Evolutionary conservation across 1,139 yeast species (phyloP).

Genomic region (Debaryomyces coudertii): DNA sequence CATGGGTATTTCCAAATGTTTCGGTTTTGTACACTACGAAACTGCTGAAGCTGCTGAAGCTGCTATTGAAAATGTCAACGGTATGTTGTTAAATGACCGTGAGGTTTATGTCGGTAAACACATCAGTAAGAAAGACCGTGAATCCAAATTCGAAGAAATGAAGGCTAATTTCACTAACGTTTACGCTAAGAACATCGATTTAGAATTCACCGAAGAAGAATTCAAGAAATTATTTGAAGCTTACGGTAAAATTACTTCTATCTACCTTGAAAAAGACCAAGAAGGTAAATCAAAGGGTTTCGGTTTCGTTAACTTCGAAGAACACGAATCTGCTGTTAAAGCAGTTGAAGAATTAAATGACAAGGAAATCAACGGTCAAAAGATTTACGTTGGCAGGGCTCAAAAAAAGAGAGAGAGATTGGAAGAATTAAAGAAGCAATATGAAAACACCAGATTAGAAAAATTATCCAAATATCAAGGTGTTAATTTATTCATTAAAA

Average conservation of each 20-base stretch:
- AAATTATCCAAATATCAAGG: slow-evolving; percentile 95
- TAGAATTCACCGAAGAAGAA: slow-evolving; percentile 72
- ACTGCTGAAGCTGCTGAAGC: slow-evolving; percentile 90
- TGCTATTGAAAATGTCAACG: slow-evolving; percentile 97
- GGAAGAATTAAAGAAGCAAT: slow-evolving; percentile 94
- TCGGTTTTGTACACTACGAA: slow-evolving; percentile 97
- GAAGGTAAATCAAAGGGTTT: slow-evolving; percentile 95
- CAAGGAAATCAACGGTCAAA: slow-evolving; percentile 80
- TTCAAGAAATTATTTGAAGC: slow-evolving; percentile 72
- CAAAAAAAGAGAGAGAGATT: slow-evolving; percentile 98
- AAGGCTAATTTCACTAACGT: slow-evolving; percentile 95
- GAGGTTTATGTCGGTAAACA: slow-evolving; percentile 97
- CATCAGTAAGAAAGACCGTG: slow-evolving; percentile 92
- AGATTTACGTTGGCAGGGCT: slow-evolving; percentile 96
- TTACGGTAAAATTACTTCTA: slow-evolving; percentile 83
- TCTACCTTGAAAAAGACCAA: slow-evolving; percentile 77
- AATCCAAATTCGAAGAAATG: slow-evolving; percentile 88
- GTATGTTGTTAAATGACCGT: slow-evolving; percentile 96
- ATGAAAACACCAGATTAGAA: slow-evolving; percentile 91
- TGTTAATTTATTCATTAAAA: slow-evolving; percentile 94
- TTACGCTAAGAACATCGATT: slow-evolving; percentile 86
- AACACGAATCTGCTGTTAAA: slow-evolving; percentile 83
- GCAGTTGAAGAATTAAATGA: slow-evolving; percentile 95
- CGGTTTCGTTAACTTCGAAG: slow-evolving; percentile 90
- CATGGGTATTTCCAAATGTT: slow-evolving; percentile 90